Conservation (phyloP, 768 basidiomycete genomes). For the Lactarius sanguifluus region DNA sequence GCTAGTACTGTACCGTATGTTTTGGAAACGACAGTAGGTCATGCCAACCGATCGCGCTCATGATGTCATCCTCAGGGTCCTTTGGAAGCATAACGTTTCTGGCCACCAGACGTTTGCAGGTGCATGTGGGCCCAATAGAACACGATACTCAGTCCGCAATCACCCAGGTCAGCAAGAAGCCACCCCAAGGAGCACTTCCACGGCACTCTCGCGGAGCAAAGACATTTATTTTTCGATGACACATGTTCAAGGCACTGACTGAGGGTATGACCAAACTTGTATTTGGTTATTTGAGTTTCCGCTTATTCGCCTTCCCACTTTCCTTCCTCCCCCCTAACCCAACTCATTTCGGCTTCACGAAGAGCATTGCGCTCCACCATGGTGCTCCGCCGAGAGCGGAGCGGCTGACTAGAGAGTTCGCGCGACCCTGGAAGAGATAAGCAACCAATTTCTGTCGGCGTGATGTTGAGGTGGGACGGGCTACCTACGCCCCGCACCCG, state of each 20-base stretch:
- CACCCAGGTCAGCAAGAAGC: not conserved
- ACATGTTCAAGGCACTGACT: not conserved
- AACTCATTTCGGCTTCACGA: slow-evolving; percentile 6
- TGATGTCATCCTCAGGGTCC: not conserved
- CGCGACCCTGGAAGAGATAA: not conserved
- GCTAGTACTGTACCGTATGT: not conserved
- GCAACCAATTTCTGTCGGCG: not conserved
- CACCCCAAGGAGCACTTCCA: not conserved
- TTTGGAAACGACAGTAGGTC: not conserved
- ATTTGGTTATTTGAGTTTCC: slow-evolving; percentile 1
- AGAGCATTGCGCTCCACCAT: not conserved
- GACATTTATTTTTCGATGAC: not conserved
- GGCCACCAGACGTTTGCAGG: not conserved
- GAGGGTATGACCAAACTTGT: not conserved
- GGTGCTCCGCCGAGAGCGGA: slow-evolving; percentile 4
- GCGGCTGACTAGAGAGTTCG: not conserved
- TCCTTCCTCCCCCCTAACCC: not conserved
- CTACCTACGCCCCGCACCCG: not conserved
- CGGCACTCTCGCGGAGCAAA: not conserved
- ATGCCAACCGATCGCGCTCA: not conserved
- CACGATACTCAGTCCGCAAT: not conserved
- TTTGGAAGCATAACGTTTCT: not conserved
- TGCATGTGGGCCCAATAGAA: not conserved
- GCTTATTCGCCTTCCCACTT: not conserved
- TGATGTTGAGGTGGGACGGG: not conserved